Evolutionary conservation across 352 stramenopile genomes (phyloP).

Genomic region (Blastocystis sp.): DNA sequence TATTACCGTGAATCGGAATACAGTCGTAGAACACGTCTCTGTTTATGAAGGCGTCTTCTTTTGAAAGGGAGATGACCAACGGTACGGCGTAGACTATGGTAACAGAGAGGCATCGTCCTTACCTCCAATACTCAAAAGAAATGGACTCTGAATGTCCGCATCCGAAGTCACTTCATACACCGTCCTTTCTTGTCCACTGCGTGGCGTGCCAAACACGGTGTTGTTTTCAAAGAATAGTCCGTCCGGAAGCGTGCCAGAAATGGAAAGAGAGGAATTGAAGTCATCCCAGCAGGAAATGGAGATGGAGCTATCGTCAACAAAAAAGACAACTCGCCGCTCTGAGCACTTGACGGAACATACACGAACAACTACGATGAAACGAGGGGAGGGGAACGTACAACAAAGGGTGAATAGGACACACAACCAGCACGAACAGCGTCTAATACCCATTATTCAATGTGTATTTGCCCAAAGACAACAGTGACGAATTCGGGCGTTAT

Average conservation of each 20-base stretch:
- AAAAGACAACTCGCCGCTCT: neutral
- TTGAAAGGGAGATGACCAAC: neutral
- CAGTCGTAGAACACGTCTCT: slow-evolving; percentile 52
- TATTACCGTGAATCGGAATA: slow-evolving; percentile 45
- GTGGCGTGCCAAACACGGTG: neutral
- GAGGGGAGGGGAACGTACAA: neutral
- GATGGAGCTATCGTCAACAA: neutral
- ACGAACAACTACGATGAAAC: neutral
- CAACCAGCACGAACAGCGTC: neutral
- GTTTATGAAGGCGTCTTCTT: neutral
- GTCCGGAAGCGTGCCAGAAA: neutral
- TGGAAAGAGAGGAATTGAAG: slow-evolving; percentile 37
- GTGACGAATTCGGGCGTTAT: too few species aligned
- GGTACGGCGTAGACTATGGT: slow-evolving; percentile 24
- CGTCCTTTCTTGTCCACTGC: neutral
- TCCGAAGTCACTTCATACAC: slow-evolving; percentile 3
- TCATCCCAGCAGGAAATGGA: slow-evolving; percentile 35
- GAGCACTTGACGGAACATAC: slow-evolving; percentile 31
- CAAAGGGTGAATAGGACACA: slow-evolving; percentile 7
- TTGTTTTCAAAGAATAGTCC: slow-evolving; percentile 42
- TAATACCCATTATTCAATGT: neutral
- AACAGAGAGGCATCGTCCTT: neutral
- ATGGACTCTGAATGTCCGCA: slow-evolving; percentile 25
- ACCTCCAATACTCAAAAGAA: slow-evolving; percentile 41
- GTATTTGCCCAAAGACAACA: too few species aligned